Evolutionary conservation across 179 eudicot species (phyloP).

Genomic region (Camellia oleifera): DNA sequence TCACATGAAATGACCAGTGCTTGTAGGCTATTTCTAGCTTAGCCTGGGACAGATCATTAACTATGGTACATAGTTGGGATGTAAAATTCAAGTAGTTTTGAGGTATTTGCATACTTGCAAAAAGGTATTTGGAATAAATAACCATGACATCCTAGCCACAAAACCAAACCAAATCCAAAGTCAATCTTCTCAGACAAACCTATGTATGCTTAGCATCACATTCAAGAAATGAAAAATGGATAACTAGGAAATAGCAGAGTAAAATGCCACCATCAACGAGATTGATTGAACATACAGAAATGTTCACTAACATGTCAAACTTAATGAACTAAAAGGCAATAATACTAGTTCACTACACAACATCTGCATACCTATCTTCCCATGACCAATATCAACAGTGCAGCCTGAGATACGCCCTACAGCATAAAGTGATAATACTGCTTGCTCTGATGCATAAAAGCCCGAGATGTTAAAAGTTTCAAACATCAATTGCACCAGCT

Average conservation of each 20-base stretch:
- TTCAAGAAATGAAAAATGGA: background rate
- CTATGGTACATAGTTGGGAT: background rate
- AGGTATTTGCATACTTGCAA: background rate
- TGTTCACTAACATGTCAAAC: background rate
- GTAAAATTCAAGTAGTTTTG: background rate
- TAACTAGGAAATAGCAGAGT: background rate
- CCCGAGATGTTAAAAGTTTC: slow-evolving; percentile 94
- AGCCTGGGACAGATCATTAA: background rate
- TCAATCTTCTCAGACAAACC: background rate
- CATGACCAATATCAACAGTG: slow-evolving; percentile 96
- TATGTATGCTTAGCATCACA: background rate
- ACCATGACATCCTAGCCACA: background rate
- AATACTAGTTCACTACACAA: background rate
- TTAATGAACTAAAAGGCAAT: background rate
- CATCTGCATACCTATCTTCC: slow-evolving; percentile 70
- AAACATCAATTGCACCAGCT: slow-evolving; percentile 93
- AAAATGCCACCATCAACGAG: background rate
- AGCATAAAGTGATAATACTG: slow-evolving; percentile 93
- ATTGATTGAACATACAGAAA: background rate
- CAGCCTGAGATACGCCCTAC: slow-evolving; percentile 99
- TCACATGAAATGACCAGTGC: background rate
- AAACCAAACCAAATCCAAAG: background rate
- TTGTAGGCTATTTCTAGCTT: background rate
- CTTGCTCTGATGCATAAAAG: slow-evolving; percentile 94
- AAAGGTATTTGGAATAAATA: background rate